These are phyloP conservation scores for Lepiota subincarnata DNA, from an alignment of 768 basidiomycete species.

Conservation along the genomic window DNA sequence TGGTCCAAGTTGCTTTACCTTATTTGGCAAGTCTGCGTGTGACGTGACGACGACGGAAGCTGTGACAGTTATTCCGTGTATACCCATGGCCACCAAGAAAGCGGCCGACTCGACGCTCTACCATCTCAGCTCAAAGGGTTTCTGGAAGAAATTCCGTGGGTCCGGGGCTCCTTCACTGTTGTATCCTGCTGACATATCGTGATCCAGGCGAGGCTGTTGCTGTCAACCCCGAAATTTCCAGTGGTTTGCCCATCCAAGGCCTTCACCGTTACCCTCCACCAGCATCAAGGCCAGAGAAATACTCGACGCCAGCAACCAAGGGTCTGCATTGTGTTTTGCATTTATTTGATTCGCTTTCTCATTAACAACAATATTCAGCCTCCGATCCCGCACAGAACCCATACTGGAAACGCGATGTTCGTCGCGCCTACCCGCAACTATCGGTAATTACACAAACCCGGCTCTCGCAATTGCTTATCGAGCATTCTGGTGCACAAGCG, in stretches of 20 bases:
- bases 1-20: background rate
- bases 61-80: constrained; percentile 18
- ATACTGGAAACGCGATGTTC: constrained; percentile 96
- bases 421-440: constrained; percentile 87
- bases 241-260: constrained; percentile 74
- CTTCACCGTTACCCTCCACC: constrained; percentile 82
- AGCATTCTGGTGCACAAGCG: constrained; percentile 66
- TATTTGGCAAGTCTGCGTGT: background rate
- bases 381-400: constrained; percentile 87
- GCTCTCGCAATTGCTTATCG: constrained; percentile 74
- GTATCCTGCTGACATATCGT: constrained; percentile 2
- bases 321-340: constrained; percentile 39
- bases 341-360: background rate
- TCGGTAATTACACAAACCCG: constrained; percentile 85
- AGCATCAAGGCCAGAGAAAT: constrained; percentile 82
- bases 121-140: constrained; percentile 84
- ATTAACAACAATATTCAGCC: constrained; percentile 38
- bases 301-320: constrained; percentile 85
- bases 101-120: constrained; percentile 87
- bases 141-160: constrained; percentile 96
- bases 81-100: constrained; percentile 68
- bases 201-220: constrained; percentile 72
- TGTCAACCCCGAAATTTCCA: constrained; percentile 88
- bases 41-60: background rate
- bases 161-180: constrained; percentile 13